phyloP scores from a whole-genome alignment of 108 stramenopile genomes.

The Aurantiochytrium sp. region DNA sequence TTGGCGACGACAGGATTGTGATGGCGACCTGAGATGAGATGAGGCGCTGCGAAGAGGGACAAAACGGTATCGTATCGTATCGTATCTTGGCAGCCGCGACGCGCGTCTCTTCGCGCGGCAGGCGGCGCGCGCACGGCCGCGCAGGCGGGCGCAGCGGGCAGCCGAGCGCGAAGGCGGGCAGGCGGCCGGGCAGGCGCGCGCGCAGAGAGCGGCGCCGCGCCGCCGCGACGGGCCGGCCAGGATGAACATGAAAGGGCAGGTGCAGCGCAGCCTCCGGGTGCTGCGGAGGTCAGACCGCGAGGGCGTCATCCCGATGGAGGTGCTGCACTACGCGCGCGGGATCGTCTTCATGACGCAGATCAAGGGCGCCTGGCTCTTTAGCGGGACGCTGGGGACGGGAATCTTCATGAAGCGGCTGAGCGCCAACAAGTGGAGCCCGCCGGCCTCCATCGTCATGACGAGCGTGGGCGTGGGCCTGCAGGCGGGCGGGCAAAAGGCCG shows the following conservation, averaged over 20 bases:
- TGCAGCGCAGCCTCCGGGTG: background rate
- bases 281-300: conserved; percentile 16
- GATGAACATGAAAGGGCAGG: conserved; percentile 31
- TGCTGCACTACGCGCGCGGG: background rate
- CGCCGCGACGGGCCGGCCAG: no score
- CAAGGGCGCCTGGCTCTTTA: conserved; percentile 18
- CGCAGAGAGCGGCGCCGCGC: no score
- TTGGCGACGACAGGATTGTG: no score
- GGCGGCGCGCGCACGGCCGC: no score
- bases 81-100: no score
- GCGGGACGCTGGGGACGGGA: background rate
- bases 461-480: conserved; percentile 20
- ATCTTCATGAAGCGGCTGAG: conserved; percentile 25
- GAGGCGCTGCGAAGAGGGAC: no score
- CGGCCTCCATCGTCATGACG: conserved; percentile 23
- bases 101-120: no score
- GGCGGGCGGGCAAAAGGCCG: background rate
- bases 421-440: background rate
- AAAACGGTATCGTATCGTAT: no score
- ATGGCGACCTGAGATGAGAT: no score
- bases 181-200: no score
- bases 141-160: no score
- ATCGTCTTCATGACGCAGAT: conserved; percentile 30
- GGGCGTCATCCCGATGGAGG: background rate
- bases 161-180: no score